Evolutionary conservation across 257 asterid genomes (phyloP).

Genomic region (Salvia splendens): DNA sequence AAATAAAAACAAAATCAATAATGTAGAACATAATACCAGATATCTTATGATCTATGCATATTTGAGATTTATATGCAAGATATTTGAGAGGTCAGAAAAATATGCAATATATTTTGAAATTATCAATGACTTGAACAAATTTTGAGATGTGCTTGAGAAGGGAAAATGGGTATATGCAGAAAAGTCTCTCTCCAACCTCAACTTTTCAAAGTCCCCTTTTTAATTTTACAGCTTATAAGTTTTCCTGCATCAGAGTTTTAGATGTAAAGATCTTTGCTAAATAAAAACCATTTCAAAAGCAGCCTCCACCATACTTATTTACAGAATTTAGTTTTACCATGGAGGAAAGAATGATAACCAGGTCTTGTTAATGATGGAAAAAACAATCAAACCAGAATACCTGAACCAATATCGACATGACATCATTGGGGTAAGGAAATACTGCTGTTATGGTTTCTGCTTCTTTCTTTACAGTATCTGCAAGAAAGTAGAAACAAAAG

Average conservation of each 20-base stretch:
- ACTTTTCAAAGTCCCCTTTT: not conserved
- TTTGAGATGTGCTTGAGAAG: conserved; percentile 6
- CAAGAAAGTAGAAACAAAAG: conserved; percentile 34
- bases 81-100: conserved; percentile 14
- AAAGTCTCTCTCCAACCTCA: conserved; percentile 10
- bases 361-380: conserved; percentile 26
- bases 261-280: too few species aligned
- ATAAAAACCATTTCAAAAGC: too few species aligned
- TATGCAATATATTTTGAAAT: not conserved
- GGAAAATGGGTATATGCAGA: conserved; percentile 5
- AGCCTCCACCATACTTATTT: conserved; percentile 3
- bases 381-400: conserved; percentile 38
- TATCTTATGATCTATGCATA: not conserved
- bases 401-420: conserved; percentile 63
- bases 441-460: conserved; percentile 88
- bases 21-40: not conserved
- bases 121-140: conserved; percentile 2
- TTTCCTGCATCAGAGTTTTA: conserved; percentile 11
- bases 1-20: conserved; percentile 1
- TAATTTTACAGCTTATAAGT: conserved; percentile 12
- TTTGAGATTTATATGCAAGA: not conserved
- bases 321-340: conserved; percentile 4
- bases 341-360: conserved; percentile 5
- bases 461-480: conserved; percentile 87
- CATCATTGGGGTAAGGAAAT: conserved; percentile 90